These are phyloP conservation scores for Alliaria petiolata DNA, from an alignment of 345 rosid genomes.

Conservation along the genomic window DNA sequence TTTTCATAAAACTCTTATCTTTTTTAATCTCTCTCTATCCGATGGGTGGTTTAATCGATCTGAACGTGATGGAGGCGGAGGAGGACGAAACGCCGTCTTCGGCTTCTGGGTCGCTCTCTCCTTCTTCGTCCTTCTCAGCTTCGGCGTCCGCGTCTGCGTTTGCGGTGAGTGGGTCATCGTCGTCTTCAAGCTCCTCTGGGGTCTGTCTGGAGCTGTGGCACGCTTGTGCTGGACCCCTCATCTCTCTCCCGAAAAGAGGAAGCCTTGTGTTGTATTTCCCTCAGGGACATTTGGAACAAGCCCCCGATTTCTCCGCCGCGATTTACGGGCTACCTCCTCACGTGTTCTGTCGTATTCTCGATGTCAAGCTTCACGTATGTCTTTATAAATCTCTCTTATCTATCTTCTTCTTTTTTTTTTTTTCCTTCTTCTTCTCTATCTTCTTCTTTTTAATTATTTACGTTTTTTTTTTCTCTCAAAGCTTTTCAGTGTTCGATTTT, in stretches of 20 bases:
- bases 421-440: no score
- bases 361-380: slow-evolving; percentile 88
- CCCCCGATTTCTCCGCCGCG: slow-evolving; percentile 64
- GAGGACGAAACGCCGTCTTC: slow-evolving; percentile 80
- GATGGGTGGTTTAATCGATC: slow-evolving; percentile 94
- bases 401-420: background rate
- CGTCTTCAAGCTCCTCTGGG: slow-evolving; percentile 38
- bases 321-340: slow-evolving; percentile 66
- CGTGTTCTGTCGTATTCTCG: slow-evolving; percentile 86
- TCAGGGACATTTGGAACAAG: slow-evolving; percentile 91
- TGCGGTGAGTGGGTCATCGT: slow-evolving; percentile 22
- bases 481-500: background rate
- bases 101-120: slow-evolving; percentile 49
- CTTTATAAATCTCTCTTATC: slow-evolving; percentile 23
- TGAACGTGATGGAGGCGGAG: slow-evolving; percentile 71
- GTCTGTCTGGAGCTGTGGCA: slow-evolving; percentile 97
- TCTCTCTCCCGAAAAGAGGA: slow-evolving; percentile 83
- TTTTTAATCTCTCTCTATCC: background rate
- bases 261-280: slow-evolving; percentile 82
- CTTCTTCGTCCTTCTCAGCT: slow-evolving; percentile 54
- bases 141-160: slow-evolving; percentile 48
- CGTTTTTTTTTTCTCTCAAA: background rate
- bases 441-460: no score
- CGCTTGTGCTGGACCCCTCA: slow-evolving; percentile 98
- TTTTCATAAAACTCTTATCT: slow-evolving; percentile 1